Percentiles rank a stretch among this genome's conserved stretches.
phyloP scores from a whole-genome alignment of 2,329 filamentous ascomycete genomes.

The Ophiocordyceps australis region DNA sequence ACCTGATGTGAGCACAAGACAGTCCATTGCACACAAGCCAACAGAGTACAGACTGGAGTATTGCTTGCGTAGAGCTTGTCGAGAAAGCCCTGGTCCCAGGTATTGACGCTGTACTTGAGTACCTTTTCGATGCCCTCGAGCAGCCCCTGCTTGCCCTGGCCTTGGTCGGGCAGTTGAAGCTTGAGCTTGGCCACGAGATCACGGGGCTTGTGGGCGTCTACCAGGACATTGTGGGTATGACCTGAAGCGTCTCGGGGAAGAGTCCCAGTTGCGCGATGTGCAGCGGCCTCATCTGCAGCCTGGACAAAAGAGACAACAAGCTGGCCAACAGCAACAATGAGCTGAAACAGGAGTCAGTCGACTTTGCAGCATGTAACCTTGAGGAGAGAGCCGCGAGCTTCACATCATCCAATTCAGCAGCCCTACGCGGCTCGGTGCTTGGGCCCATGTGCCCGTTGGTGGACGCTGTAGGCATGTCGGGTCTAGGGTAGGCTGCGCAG shows the following conservation, averaged over 20 bases:
- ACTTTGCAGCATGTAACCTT: neutral
- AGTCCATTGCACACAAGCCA: neutral
- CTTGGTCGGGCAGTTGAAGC: constrained; percentile 38
- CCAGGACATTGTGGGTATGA: constrained; percentile 34
- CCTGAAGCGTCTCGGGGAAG: constrained; percentile 20
- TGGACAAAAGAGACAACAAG: constrained; percentile 55
- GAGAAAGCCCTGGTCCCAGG: constrained; percentile 94
- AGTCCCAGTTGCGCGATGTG: constrained; percentile 30
- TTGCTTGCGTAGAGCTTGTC: constrained; percentile 91
- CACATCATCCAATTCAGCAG: constrained; percentile 13
- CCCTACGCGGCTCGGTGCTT: constrained; percentile 9
- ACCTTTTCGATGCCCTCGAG: constrained; percentile 52
- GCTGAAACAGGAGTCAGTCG: too few species aligned
- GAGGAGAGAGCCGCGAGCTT: constrained; percentile 1
- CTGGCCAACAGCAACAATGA: constrained; percentile 47
- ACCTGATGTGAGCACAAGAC: constrained; percentile 1
- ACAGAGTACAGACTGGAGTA: constrained; percentile 51
- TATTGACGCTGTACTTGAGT: constrained; percentile 80
- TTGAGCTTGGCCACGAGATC: constrained; percentile 35
- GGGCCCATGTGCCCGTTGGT: constrained; percentile 3
- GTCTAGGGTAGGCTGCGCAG: too few species aligned
- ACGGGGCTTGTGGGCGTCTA: constrained; percentile 42
- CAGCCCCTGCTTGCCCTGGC: constrained; percentile 53
- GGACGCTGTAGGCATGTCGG: too few species aligned
- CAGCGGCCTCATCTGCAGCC: constrained; percentile 45